A percentile compares a stretch with the other conserved stretches of the same genome.
Conservation (phyloP, 75 land plant species). For the Chamaecyparis obtusa region DNA sequence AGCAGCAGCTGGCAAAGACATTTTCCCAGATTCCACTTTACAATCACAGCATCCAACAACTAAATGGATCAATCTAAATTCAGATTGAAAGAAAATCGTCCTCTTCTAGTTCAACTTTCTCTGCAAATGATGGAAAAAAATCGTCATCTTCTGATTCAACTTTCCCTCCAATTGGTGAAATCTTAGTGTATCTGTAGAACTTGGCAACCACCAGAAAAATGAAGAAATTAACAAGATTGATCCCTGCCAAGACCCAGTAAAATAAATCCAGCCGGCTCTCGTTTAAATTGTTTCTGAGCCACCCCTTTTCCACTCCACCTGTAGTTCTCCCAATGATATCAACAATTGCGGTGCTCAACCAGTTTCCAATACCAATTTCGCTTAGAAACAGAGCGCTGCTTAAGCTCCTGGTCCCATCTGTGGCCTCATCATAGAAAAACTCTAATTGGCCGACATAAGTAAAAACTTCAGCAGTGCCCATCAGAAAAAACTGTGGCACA, state of each 20-base stretch:
- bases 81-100: no score
- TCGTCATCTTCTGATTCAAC: neutral
- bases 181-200: constrained; percentile 31
- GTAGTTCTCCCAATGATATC: constrained; percentile 33
- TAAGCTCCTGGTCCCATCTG: constrained; percentile 57
- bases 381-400: constrained; percentile 60
- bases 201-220: constrained; percentile 40
- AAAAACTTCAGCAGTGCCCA: constrained; percentile 59
- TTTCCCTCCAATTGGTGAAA: neutral
- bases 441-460: constrained; percentile 73
- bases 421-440: constrained; percentile 66
- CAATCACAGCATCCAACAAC: no score
- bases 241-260: constrained; percentile 57
- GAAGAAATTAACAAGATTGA: constrained; percentile 43
- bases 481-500: constrained; percentile 60
- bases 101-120: neutral
- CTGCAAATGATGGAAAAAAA: neutral
- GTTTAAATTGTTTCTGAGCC: constrained; percentile 60
- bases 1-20: no score
- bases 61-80: no score
- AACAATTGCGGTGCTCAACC: constrained; percentile 46
- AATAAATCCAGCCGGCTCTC: constrained; percentile 51
- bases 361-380: constrained; percentile 57
- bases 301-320: constrained; percentile 32
- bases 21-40: no score